These are phyloP conservation scores for Nasturtium officinale DNA, from an alignment of 345 rosid genomes.

Conservation along the genomic window DNA sequence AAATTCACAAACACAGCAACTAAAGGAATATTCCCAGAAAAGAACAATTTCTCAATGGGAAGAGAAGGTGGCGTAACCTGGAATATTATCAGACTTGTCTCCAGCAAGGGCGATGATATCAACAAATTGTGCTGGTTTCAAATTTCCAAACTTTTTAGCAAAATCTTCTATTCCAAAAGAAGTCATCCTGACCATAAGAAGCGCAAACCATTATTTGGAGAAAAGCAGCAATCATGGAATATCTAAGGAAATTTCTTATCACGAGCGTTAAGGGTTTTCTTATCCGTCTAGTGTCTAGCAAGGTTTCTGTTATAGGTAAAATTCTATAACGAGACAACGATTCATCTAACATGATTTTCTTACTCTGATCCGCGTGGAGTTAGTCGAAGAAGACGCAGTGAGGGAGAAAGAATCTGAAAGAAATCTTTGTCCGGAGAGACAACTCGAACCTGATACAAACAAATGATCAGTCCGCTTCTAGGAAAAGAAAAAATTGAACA, in stretches of 20 bases:
- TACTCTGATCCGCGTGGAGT: constrained; percentile 92
- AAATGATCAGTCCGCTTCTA: not conserved
- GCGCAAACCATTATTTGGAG: constrained; percentile 5
- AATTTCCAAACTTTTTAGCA: constrained; percentile 69
- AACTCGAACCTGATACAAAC: constrained; percentile 72
- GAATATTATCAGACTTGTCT: constrained; percentile 85
- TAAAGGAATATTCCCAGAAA: not conserved
- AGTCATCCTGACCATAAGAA: constrained; percentile 68
- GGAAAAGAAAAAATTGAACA: constrained; percentile 5
- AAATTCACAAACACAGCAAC: not conserved
- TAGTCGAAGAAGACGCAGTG: constrained; percentile 87
- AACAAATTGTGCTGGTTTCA: constrained; percentile 86
- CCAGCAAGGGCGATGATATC: constrained; percentile 83
- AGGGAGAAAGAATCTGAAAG: constrained; percentile 93
- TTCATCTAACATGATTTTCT: constrained; percentile 21
- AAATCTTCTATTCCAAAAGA: constrained; percentile 95
- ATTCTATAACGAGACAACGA: not conserved
- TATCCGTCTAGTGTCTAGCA: not conserved
- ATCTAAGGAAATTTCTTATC: too few species aligned
- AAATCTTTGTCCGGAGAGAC: constrained; percentile 99
- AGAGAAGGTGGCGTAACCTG: constrained; percentile 53
- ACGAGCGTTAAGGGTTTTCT: too few species aligned
- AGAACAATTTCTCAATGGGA: not conserved
- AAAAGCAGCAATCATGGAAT: not conserved
- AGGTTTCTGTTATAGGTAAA: not conserved